Evolutionary conservation across 495 filamentous ascomycete genomes (phyloP).

Genomic region (Cercophora newfieldiana): DNA sequence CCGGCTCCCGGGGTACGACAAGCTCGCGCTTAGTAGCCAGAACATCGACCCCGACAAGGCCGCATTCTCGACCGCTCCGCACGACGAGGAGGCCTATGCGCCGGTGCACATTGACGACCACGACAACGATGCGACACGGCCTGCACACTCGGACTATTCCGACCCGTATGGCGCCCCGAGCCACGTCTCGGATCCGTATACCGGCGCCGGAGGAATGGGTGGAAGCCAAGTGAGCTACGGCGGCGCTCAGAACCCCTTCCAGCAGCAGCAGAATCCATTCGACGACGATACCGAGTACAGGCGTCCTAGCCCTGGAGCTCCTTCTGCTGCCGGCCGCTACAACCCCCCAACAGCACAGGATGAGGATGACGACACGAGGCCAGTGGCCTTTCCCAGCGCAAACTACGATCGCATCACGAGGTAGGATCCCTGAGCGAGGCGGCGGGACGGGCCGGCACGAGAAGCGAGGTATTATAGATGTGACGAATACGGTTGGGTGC

Average conservation of each 20-base stretch:
- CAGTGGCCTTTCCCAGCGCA: constrained; percentile 43
- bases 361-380: constrained; percentile 39
- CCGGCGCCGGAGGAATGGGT: constrained; percentile 9
- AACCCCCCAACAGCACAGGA: constrained; percentile 38
- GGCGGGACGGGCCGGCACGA: background rate
- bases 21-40: constrained; percentile 46
- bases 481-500: background rate
- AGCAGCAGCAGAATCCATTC: constrained; percentile 46
- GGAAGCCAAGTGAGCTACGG: constrained; percentile 17
- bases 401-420: constrained; percentile 45
- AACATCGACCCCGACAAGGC: constrained; percentile 61
- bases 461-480: background rate
- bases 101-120: constrained; percentile 47
- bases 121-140: constrained; percentile 35
- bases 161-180: constrained; percentile 31
- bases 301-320: constrained; percentile 27
- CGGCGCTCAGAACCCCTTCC: constrained; percentile 33
- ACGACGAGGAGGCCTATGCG: constrained; percentile 55
- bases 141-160: constrained; percentile 28
- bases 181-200: constrained; percentile 39
- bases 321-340: constrained; percentile 32
- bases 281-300: constrained; percentile 42
- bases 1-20: constrained; percentile 66
- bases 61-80: constrained; percentile 56
- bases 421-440: constrained; percentile 5